Percentiles rank a stretch among this genome's conserved stretches.
These are phyloP conservation scores for Aspergillus novofumigatus DNA, from an alignment of 2,329 filamentous ascomycete genomes.

Conservation along the genomic window DNA sequence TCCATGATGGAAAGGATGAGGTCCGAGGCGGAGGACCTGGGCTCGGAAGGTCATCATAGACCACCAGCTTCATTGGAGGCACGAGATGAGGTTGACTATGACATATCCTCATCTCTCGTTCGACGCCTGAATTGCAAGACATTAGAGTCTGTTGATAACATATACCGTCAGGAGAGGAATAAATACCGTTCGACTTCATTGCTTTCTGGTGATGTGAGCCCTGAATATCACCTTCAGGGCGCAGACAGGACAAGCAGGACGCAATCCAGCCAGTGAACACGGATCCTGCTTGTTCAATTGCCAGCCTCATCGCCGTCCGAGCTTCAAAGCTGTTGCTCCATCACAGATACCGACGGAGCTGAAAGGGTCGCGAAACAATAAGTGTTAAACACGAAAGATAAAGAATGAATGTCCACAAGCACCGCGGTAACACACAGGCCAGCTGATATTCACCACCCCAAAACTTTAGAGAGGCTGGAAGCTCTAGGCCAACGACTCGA, in stretches of 20 bases:
- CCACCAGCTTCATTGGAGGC: conserved; percentile 43
- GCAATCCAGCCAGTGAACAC: conserved; percentile 37
- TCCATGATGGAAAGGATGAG: conserved; percentile 38
- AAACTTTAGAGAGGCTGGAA: not conserved
- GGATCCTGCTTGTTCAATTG: conserved; percentile 37
- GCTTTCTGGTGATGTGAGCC: conserved; percentile 20
- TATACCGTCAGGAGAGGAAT: not conserved
- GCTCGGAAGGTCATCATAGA: conserved; percentile 39
- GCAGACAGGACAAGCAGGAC: conserved; percentile 36
- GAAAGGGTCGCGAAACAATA: conserved; percentile 7
- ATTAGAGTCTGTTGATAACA: conserved; percentile 2
- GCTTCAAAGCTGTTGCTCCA: conserved; percentile 26
- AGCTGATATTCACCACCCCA: not conserved
- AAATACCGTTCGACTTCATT: conserved; percentile 19
- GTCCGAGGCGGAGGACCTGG: conserved; percentile 26
- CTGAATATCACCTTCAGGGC: conserved; percentile 21
- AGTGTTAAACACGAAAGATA: conserved; percentile 5
- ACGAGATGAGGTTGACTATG: conserved; percentile 45
- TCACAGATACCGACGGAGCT: conserved; percentile 15
- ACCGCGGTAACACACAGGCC: conserved; percentile 1
- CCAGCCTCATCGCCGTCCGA: conserved; percentile 33
- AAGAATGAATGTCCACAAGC: not conserved
- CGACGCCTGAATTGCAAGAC: conserved; percentile 26
- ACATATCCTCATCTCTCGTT: conserved; percentile 43
- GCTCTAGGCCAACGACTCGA: not conserved